Conservation (phyloP, 768 basidiomycete species). For the Calocybe cyanea region DNA sequence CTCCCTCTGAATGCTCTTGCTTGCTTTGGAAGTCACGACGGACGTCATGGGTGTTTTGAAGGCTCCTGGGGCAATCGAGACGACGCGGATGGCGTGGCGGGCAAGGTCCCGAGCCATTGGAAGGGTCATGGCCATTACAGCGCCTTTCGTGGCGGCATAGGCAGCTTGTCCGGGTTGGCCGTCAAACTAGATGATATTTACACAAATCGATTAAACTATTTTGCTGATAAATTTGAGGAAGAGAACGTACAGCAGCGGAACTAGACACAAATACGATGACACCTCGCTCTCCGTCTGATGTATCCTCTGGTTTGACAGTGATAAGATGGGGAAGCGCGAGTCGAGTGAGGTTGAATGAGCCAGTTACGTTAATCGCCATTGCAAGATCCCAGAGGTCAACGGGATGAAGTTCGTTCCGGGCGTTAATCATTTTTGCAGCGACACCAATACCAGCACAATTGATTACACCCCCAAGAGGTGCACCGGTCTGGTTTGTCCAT, state of each 20-base stretch:
- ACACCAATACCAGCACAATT: conserved; percentile 3
- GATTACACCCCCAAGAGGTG: no score
- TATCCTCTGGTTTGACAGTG: conserved; percentile 40
- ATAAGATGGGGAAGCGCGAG: conserved; percentile 48
- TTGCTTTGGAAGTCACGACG: conserved; percentile 31
- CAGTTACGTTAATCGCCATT: conserved; percentile 52
- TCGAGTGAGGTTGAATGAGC: conserved; percentile 57
- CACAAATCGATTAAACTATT: no score
- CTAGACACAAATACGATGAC: conserved; percentile 57
- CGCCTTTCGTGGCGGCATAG: conserved; percentile 56
- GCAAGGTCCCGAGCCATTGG: conserved; percentile 60
- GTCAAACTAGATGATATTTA: conserved; percentile 37
- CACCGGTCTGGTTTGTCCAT: no score
- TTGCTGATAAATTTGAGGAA: neutral
- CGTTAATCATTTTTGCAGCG: conserved; percentile 42
- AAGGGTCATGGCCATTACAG: conserved; percentile 51
- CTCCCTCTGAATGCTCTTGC: conserved; percentile 31
- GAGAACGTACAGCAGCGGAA: conserved; percentile 44
- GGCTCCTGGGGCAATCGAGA: conserved; percentile 52
- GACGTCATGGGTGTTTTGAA: conserved; percentile 48
- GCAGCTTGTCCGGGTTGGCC: conserved; percentile 56
- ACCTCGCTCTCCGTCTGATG: conserved; percentile 50
- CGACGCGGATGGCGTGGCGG: conserved; percentile 48
- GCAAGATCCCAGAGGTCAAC: conserved; percentile 50
- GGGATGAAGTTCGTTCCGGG: conserved; percentile 41